Evolutionary conservation across 1,284 basidiomycete species (phyloP), one percentile per base, ranked within the genome.

Genomic region (Trichosporon coremiiforme): DNA sequence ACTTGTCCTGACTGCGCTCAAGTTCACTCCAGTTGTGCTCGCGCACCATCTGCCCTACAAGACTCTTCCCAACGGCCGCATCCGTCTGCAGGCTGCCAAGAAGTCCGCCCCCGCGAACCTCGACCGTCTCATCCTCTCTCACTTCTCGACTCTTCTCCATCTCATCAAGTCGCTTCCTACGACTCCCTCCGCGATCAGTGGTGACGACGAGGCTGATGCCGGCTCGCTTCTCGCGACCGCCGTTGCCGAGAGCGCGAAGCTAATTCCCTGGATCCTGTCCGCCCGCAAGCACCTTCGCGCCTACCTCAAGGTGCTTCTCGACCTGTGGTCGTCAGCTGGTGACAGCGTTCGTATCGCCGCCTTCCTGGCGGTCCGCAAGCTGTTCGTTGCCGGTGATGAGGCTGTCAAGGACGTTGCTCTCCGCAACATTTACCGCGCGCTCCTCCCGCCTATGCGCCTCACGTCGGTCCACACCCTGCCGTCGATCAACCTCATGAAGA

Each of bases 401-500:
- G 89, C 90, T 2, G 90, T 96, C 74, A 84, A 93, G 75, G 95
- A 98, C 76, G 85, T 90, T 20, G 91, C 94, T 69, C 86, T 98
- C 75, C 95, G 94, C 22, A 68, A 60, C 71, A 76, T 75, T 17
- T 98, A 98, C 84, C 87, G 93, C 66, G 88, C 91, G 2, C 86
- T 98, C 38, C 88, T 98, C 65, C 89, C 92, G 22, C 90, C 90
- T 9, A 90, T 80, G 29, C 76, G 94, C 80, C 89, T 90, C 20
- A 97, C 94, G 4, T 92, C 87, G 66, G 86, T 89, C 2, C 90
- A 97, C 85, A 95, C 91, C 1, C 86, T 99, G 13, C 94, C 95
- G n/a, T 89, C 91, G 4, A 92, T 99, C 83, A 97, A 93, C 78
- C 85, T 99, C 55, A 97, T 98, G 94, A 99, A 99, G 85, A 98